Evolutionary conservation across 139 green algal species (phyloP), one percentile per base, ranked within the genome.

Genomic region (Chlorella ohadii): DNA sequence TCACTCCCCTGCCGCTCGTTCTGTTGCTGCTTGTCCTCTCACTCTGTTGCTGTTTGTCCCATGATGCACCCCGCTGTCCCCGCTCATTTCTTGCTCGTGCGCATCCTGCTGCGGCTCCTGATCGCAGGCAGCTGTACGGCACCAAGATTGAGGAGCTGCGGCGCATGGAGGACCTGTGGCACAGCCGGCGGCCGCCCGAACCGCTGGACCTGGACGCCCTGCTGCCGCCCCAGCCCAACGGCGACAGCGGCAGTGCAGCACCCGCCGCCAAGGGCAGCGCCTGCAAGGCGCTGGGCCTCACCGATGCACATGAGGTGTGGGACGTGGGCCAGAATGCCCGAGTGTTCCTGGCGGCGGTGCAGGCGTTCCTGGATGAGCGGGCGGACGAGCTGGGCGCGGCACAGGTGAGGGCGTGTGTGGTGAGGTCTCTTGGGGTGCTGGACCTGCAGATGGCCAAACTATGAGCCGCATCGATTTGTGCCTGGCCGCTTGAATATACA

Each of bases 261-360:
- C 23, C 11, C 4, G 4, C 38, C 13, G 70, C 25, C 39, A 39
- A 17, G 55, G 79, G 63, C 20, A 87, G 67, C 22, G 92, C 90
- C 0, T 93, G 84, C n/a, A 79, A 78, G 67, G 78, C 86, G 0
- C 88, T 96, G 28, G 92, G 91, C 1, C 78, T 96, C 2, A 73
- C 28, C 2, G 89, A 96, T 82, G 78, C 84, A 16, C 92, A 96
- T 68, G 51, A 84, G 59, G 77, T 92, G 51, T 96, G 92, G 94
- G 83, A 41, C 20, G 36, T 87, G 64, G 12, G 77, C 51, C 79
- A 95, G 79, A 87, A 74, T 41, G 83, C 90, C 6, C 16, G 57
- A 3, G 91, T 99, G 76, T 98, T 99, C 63, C 67, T 99, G 19
- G 75, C 89, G 31, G 83, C 87, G 9, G 84, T 96, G 5, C 76